Evolutionary conservation across 768 basidiomycete genomes (phyloP).

Genomic region (Symmetrospora coprosmae): DNA sequence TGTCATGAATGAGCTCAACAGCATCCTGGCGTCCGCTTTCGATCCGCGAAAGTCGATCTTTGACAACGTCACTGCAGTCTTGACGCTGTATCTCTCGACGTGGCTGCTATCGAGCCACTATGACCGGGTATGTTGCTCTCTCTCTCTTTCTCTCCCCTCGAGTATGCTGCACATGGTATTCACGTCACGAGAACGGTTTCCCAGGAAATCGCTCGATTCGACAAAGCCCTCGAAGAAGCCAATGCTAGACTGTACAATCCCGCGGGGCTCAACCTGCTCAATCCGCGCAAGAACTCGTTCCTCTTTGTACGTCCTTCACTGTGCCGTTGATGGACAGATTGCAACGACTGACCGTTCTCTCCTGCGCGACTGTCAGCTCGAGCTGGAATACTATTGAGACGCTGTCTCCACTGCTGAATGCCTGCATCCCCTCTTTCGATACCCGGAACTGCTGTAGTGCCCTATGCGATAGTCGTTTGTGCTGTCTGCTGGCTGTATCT

Average conservation of each 20-base stretch:
- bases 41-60: constrained; percentile 56
- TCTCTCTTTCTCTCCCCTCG: no score
- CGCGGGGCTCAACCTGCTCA: constrained; percentile 69
- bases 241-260: constrained; percentile 70
- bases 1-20: constrained; percentile 81
- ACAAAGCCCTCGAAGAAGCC: constrained; percentile 49
- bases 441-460: no score
- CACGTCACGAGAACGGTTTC: background rate
- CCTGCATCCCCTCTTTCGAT: no score
- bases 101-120: constrained; percentile 62
- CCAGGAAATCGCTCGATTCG: constrained; percentile 65
- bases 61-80: constrained; percentile 64
- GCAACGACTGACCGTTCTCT: constrained; percentile 4
- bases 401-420: no score
- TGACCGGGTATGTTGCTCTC: constrained; percentile 52
- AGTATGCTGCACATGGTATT: background rate
- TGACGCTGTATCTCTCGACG: constrained; percentile 65
- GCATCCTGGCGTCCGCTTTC: constrained; percentile 70
- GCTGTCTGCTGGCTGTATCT: no score
- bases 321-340: background rate
- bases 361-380: constrained; percentile 48
- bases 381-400: constrained; percentile 79
- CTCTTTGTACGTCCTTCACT: constrained; percentile 58
- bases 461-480: no score
- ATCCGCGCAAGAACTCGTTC: constrained; percentile 72